Conservation (phyloP, 2,329 filamentous ascomycete genomes). For the Drechslerella coelobrocha region DNA sequence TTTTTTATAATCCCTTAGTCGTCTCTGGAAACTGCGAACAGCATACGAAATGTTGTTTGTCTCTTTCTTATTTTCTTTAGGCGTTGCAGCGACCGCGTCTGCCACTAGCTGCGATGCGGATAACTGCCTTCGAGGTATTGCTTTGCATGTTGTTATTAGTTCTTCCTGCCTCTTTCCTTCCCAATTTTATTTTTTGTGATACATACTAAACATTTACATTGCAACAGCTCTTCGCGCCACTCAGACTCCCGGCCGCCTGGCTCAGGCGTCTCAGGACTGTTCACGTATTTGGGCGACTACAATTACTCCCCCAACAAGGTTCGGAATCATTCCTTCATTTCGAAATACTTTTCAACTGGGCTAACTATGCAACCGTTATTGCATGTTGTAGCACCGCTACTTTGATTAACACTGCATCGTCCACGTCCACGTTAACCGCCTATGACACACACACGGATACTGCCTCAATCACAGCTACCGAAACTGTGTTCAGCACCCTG, state of each 20-base stretch:
- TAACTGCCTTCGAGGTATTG: constrained; percentile 3
- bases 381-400: not conserved
- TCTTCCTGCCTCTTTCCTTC: too few relatives aligned
- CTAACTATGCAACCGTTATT: constrained; percentile 5
- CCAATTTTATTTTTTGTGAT: not conserved
- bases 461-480: constrained; percentile 1
- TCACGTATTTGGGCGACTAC: constrained; percentile 8
- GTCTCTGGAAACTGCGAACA: too few relatives aligned
- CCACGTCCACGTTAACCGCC: constrained; percentile 1
- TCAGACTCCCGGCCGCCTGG: constrained; percentile 5
- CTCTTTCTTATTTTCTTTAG: not conserved
- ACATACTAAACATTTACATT: not conserved
- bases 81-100: not conserved
- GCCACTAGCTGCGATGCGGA: constrained; percentile 2
- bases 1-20: too few relatives aligned
- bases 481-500: not conserved
- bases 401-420: not conserved
- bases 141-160: not conserved
- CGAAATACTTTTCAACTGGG: not conserved
- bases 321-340: too few relatives aligned
- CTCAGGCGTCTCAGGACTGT: constrained; percentile 15
- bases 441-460: constrained; percentile 9
- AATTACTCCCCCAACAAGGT: constrained; percentile 6
- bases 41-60: too few relatives aligned
- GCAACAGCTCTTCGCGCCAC: constrained; percentile 12